Base-by-base conservation (phyloP, 1,139 yeast genomes). In the Barnettozyma hawaiiensis region DNA sequence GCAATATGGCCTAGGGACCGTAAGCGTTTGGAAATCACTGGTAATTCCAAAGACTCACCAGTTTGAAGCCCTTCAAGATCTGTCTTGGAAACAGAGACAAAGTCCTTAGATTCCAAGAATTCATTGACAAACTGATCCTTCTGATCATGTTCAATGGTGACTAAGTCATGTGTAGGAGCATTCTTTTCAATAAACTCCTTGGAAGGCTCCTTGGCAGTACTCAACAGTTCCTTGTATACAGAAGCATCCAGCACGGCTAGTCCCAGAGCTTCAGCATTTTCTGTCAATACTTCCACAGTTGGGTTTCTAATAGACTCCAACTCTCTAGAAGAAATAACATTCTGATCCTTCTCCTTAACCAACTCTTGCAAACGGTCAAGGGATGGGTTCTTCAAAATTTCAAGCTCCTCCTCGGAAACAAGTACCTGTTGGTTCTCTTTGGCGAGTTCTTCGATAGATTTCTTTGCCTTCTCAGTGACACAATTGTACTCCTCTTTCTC, bases 361-460 rank as follows among this genome's bases (percentile, higher is more conserved):
- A 43, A 42, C 1, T 32, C 15, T 2, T 37, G 29, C 16, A 54
- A 32, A 32, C 44, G 46, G 22, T 49, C 53, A 16, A 49, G 18
- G 2, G 52, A 36, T 22, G 59, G 57, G 11, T 43, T 29, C 11
- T 39, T 34, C 20, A 53, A 38, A n/a, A 39, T 42, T 1, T 34
- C 12, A 33, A 31, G 45, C 26, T 45, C 45, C 37, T 46, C 50
- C 2, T 34, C 12, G 3, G 49, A 39, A 16, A 51, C 32, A 11
- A 50, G 24, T 3, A 44, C 45, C 22, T 45, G 15, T 35, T 46
- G 22, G 22, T 45, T 34, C 40, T 50, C 51, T 27, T 42, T 38
- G n/a, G 57, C 56, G 8, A 46, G 43, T 7, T 53, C 54, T 7
- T 50, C 53, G 20, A 49, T 38, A n/a, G 73, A 72, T 33, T 45